Evolutionary conservation across 257 asterid species (phyloP).

Genomic region (Handroanthus guayacan): DNA sequence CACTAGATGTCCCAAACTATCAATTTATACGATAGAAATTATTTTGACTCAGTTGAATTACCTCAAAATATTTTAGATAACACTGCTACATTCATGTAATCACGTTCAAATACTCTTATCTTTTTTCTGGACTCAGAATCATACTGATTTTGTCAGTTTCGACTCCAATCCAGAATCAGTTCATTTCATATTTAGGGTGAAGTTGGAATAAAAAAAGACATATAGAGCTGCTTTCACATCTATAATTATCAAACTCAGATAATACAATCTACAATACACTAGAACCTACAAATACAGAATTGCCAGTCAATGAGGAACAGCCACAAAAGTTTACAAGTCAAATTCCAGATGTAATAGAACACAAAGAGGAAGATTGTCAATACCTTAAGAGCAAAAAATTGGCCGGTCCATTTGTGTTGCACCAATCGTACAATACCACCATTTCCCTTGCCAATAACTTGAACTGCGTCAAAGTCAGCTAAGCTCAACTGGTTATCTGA

Average conservation of each 20-base stretch:
- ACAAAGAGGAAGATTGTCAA: neutral
- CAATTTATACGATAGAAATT: neutral
- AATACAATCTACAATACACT: conserved; percentile 7
- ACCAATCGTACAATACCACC: conserved; percentile 96
- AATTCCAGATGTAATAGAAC: neutral
- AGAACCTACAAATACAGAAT: neutral
- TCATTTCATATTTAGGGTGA: neutral
- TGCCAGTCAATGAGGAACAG: neutral
- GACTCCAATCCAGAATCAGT: neutral
- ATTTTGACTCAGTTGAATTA: neutral
- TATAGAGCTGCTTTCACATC: neutral
- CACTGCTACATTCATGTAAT: neutral
- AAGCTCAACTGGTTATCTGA: conserved; percentile 91
- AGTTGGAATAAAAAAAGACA: neutral
- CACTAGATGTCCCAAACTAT: neutral
- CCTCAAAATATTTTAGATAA: neutral
- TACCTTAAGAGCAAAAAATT: conserved; percentile 98
- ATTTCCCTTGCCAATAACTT: conserved; percentile 95
- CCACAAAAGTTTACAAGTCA: conserved; percentile 7
- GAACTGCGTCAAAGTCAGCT: conserved; percentile 92
- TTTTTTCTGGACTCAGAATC: neutral
- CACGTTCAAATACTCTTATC: neutral
- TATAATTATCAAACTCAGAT: neutral
- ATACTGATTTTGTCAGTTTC: neutral
- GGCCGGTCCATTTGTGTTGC: conserved; percentile 96